Conservation (phyloP, 2,329 filamentous ascomycete genomes). For the Trichoderma lentiforme region DNA sequence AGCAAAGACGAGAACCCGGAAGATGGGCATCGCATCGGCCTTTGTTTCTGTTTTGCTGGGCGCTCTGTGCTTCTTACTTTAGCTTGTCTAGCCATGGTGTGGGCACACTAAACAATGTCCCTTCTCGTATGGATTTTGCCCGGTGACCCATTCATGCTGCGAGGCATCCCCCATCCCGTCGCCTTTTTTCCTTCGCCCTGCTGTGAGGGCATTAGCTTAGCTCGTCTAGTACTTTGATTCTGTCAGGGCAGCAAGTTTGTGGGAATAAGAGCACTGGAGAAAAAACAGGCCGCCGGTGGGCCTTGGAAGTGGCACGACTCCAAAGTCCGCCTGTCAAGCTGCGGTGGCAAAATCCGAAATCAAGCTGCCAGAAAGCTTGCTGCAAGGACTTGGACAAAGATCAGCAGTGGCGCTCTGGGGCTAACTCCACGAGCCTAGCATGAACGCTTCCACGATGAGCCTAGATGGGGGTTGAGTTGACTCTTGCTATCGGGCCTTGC, state of each 20-base stretch:
- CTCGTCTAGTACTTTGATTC: background rate
- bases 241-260: background rate
- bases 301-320: background rate
- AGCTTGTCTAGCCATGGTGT: background rate
- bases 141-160: slow-evolving; percentile 13
- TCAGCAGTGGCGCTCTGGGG: slow-evolving; percentile 10
- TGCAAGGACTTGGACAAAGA: background rate
- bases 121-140: background rate
- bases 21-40: background rate
- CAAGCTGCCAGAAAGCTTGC: background rate
- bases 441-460: slow-evolving; percentile 1
- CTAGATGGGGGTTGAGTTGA: background rate
- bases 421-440: background rate
- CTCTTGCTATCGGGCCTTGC: slow-evolving; percentile 2
- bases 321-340: background rate
- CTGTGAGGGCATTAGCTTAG: background rate
- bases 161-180: slow-evolving; percentile 2
- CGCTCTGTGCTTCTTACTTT: background rate
- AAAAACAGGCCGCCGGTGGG: background rate
- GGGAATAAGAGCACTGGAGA: background rate
- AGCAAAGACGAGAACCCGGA: background rate
- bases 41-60: background rate
- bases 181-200: background rate
- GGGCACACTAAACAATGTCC: background rate
- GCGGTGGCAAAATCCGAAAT: slow-evolving; percentile 5